phyloP scores from a whole-genome alignment of 2,329 filamentous ascomycete species.

The Rutstroemia sp. region DNA sequence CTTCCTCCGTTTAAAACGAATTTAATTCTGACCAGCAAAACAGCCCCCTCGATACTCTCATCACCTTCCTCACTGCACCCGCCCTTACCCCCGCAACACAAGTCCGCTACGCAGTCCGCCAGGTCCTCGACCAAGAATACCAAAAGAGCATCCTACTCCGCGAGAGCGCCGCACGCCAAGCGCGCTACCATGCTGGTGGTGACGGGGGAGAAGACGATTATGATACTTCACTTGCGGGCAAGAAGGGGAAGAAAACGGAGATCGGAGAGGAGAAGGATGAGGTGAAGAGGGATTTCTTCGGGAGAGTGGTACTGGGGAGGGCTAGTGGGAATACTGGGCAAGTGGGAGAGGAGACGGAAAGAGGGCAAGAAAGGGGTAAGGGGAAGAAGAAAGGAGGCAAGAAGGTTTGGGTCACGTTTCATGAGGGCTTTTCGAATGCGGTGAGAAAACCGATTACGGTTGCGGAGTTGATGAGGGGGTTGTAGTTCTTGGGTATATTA shows the following conservation, averaged over 20 bases:
- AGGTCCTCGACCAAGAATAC: constrained; percentile 88
- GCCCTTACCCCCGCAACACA: constrained; percentile 52
- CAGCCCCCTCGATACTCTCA: constrained; percentile 63
- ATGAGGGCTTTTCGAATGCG: constrained; percentile 88
- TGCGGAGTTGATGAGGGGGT: constrained; percentile 64
- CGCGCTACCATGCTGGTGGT: constrained; percentile 51
- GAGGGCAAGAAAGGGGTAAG: constrained; percentile 32
- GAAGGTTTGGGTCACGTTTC: constrained; percentile 79
- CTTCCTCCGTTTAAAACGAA: too few relatives aligned
- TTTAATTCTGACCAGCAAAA: too few relatives aligned
- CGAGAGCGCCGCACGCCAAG: constrained; percentile 58
- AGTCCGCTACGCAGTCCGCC: constrained; percentile 84
- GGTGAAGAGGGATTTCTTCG: constrained; percentile 80
- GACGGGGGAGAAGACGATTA: constrained; percentile 24
- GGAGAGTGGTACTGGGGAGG: constrained; percentile 50
- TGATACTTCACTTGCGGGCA: background rate
- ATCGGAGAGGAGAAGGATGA: constrained; percentile 15
- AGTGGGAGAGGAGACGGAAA: constrained; percentile 27
- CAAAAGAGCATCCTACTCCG: constrained; percentile 62
- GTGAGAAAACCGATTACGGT: constrained; percentile 82
- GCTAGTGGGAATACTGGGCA: constrained; percentile 25
- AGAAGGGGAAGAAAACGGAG: background rate
- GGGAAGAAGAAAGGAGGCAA: constrained; percentile 36
- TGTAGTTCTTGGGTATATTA: constrained; percentile 28
- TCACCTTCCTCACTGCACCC: constrained; percentile 64